Conservation (phyloP, 208 protist species). For the Leishmania tropica region DNA sequence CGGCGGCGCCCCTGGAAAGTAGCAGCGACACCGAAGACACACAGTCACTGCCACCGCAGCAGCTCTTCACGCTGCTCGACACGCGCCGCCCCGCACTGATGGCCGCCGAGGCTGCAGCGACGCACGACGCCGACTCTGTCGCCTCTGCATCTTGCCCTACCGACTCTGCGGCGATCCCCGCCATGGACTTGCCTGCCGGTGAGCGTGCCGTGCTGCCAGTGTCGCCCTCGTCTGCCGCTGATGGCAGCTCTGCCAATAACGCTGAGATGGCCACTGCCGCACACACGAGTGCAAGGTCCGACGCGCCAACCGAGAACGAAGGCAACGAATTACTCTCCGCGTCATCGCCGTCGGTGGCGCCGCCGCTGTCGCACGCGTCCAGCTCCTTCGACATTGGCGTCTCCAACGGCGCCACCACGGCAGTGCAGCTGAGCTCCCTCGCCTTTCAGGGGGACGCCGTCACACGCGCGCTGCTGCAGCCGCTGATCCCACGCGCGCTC, state of each 20-base stretch:
- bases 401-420: neutral
- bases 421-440: constrained; percentile 14
- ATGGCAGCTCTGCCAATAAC: neutral
- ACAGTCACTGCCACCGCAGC: constrained; percentile 14
- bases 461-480: constrained; percentile 43
- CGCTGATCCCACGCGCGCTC: constrained; percentile 42
- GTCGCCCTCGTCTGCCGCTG: too few species aligned
- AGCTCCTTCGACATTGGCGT: neutral
- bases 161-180: neutral
- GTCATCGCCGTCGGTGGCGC: neutral
- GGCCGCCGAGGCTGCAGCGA: constrained; percentile 6
- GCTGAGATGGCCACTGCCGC: too few species aligned
- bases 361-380: neutral
- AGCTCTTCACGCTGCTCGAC: constrained; percentile 23
- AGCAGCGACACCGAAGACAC: neutral
- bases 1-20: neutral
- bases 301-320: too few species aligned
- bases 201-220: too few species aligned
- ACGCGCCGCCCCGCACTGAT: constrained; percentile 16
- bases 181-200: neutral
- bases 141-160: neutral
- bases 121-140: neutral
- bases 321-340: neutral
- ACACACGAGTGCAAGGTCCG: too few species aligned
- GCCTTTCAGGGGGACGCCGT: constrained; percentile 15